Evolutionary conservation across 2,329 filamentous ascomycete genomes (phyloP), one percentile per base, ranked within the genome.

Genomic region (Ophiostoma piceae): DNA sequence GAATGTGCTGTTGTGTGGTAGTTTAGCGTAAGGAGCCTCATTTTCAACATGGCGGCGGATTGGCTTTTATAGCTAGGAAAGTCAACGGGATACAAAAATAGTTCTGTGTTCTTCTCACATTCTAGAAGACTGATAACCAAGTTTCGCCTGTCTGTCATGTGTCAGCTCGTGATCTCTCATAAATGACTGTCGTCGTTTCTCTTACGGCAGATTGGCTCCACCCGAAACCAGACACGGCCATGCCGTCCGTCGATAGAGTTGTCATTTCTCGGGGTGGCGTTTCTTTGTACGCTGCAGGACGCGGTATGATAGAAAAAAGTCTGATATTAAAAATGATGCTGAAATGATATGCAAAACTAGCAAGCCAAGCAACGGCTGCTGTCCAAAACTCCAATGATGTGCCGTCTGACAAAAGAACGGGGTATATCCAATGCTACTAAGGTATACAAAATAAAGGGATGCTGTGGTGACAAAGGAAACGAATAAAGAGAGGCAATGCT

Each of bases 361-460:
- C 37, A 66, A 19, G 35, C 37, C 60, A 66, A 66, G 43, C 16
- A 26, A 43, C n/a, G 22, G 26, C 43, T 41, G 60, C 32, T 39
- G 16, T 43, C 19, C 26, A 60, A 60, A 67, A 67, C 68, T 67
- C 68, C 68, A 65, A 67, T 67, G 37, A 69, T 69, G 65, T 62
- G 43, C 68, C 68, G 26, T 37, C 39, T 67, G 26, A 32, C 47
- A 47, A 12, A 26, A 39, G 57, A 66, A 62, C 26, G 35, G 68
- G 64, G 39, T 67, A 70, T 70, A 70, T 70, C 66, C 69, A 65
- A 68, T 37, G 41, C 66, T 57, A 65, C 32, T 14, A 3, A 69
- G 37, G 60, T 37, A 39, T 65, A 22, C 32, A 37, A 65, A 65
- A 65, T 35, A 6, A 62, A 62, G 29, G 22, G 57, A 65, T 41